Percentiles rank a stretch among this genome's conserved stretches.
Evolutionary conservation across 805 yeast species (phyloP).

Genomic region (Novakomyces olei): DNA sequence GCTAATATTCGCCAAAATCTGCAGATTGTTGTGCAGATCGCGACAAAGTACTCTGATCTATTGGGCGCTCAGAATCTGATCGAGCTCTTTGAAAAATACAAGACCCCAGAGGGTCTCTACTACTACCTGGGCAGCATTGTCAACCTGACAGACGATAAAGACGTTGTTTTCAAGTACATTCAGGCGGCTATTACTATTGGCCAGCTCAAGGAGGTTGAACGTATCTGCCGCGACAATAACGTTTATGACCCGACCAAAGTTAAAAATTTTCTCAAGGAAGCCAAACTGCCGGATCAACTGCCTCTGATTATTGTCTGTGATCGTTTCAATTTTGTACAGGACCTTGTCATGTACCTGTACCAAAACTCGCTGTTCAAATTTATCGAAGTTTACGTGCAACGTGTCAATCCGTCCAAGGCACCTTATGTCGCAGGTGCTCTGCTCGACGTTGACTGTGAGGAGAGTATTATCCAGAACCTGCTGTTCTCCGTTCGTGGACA

Average conservation of each 20-base stretch:
- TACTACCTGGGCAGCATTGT: constrained; percentile 85
- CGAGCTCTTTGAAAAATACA: constrained; percentile 80
- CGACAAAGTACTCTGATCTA: constrained; percentile 85
- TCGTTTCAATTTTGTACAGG: constrained; percentile 76
- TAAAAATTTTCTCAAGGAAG: constrained; percentile 88
- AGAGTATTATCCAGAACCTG: constrained; percentile 56
- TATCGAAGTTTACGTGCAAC: constrained; percentile 94
- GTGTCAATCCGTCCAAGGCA: constrained; percentile 85
- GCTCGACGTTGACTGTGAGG: constrained; percentile 94
- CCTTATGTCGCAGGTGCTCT: constrained; percentile 93
- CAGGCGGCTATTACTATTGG: constrained; percentile 82
- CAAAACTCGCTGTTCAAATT: constrained; percentile 90
- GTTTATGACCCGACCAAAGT: constrained; percentile 94
- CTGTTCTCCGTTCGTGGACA: constrained; percentile 76
- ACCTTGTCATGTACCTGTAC: constrained; percentile 76
- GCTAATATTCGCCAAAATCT: constrained; percentile 63
- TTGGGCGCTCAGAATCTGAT: constrained; percentile 71
- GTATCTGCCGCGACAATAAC: constrained; percentile 82
- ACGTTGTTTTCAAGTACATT: constrained; percentile 87
- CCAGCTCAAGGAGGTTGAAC: constrained; percentile 82
- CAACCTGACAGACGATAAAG: constrained; percentile 78
- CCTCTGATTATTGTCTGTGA: constrained; percentile 95
- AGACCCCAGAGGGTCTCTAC: constrained; percentile 80
- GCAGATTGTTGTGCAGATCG: constrained; percentile 87
- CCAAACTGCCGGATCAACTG: constrained; percentile 77